phyloP scores from a whole-genome alignment of 352 stramenopile species.

The Globisporangium solare region DNA sequence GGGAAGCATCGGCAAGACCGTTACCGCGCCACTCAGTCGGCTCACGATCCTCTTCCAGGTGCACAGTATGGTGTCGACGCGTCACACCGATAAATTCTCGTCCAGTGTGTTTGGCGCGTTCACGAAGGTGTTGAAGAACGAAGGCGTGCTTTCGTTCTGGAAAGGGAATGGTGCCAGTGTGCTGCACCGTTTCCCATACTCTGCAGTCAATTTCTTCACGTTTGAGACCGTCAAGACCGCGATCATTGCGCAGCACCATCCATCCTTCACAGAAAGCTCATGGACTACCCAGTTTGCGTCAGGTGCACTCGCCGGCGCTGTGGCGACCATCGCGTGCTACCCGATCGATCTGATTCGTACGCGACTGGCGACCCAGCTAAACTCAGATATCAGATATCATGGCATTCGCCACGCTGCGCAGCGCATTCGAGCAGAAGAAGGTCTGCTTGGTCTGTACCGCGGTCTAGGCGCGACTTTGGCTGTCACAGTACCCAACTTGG shows the following conservation, averaged over 20 bases:
- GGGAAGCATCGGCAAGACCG: slow-evolving; percentile 94
- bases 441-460: slow-evolving; percentile 90
- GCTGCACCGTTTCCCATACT: slow-evolving; percentile 96
- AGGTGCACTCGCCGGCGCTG: slow-evolving; percentile 61
- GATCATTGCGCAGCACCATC: slow-evolving; percentile 61
- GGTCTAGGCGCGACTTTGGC: slow-evolving; percentile 91
- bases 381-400: slow-evolving; percentile 82
- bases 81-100: slow-evolving; percentile 81
- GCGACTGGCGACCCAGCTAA: slow-evolving; percentile 91
- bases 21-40: slow-evolving; percentile 92
- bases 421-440: slow-evolving; percentile 89
- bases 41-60: slow-evolving; percentile 97
- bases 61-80: slow-evolving; percentile 92
- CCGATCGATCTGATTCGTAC: slow-evolving; percentile 95
- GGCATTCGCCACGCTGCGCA: slow-evolving; percentile 92
- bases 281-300: slow-evolving; percentile 77
- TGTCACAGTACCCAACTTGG: slow-evolving; percentile 95
- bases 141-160: slow-evolving; percentile 91
- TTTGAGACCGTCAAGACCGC: slow-evolving; percentile 91
- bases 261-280: slow-evolving; percentile 62
- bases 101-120: slow-evolving; percentile 67
- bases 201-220: slow-evolving; percentile 95
- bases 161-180: slow-evolving; percentile 96
- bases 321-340: slow-evolving; percentile 91
- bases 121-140: slow-evolving; percentile 91